Base-by-base conservation (phyloP, 2,329 filamentous ascomycete species). In the Penicillium sp. region DNA sequence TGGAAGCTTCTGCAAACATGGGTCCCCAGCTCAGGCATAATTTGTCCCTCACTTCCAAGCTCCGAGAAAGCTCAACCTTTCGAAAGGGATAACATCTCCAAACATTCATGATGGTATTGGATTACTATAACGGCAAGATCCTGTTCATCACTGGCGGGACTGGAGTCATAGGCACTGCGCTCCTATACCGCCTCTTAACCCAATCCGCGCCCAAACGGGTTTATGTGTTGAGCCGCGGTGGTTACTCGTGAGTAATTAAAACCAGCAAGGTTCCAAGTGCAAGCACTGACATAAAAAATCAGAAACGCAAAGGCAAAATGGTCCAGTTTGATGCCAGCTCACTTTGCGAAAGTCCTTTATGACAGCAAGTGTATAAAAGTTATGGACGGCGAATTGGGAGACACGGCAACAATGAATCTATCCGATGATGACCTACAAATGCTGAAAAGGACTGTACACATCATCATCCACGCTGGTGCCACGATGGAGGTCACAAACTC, bases 111-210 rank as follows among this genome's bases (percentile, higher is more conserved):
- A 66, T 65, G 63, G 52, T 68, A 49, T 68, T 64, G 66, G 57
- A 68, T 0, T 65, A 65, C 21, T 68, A 66, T 53, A 35, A 63
- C 27, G 63, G 52, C 14, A 68, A 67, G 31, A 54, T 50, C 3
- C 13, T 68, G 7, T 66, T 68, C 26, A 43, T 68, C 14, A 68
- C 66, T 1, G 64, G 64, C 1, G 66, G 61, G 0, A 65, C 66
- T 4, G 66, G 66, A 0, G 63, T 68, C 21, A 51, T 68, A 33
- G 66, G 66, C 13, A 68, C 66, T 2, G 54, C 61, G 1, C 22
- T 68, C 21, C 57, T 67, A 13, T 65, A 60, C 10, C 57, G 66
- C 16, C 58, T 67, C 14, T 51, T 67, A 24, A 63, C 55, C 24
- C 52, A 63, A 35, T 53, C 62, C 2, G 43, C 53, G 1, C 63